Percentiles rank a stretch among this genome's conserved stretches.
Conservation (phyloP, 2,329 filamentous ascomycete species). For the Cladobotryum mycophilum region DNA sequence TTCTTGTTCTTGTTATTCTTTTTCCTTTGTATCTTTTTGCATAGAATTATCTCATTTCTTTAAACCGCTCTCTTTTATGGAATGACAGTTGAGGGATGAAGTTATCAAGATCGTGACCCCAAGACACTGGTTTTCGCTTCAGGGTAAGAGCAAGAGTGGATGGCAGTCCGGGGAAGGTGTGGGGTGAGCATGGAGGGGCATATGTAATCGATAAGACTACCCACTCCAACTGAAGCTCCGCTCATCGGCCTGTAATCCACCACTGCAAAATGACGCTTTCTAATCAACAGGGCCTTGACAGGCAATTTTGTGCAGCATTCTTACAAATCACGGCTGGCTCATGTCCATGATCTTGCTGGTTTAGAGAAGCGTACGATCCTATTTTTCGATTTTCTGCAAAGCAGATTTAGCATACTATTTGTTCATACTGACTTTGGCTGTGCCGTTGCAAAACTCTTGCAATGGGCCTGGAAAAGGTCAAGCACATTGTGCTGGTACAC, state of each 20-base stretch:
- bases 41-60: too few species aligned
- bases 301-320: neutral
- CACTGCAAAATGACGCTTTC: slow-evolving; percentile 7
- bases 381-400: neutral
- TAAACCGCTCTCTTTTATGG: too few species aligned
- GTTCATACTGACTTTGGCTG: too few species aligned
- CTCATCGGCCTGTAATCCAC: slow-evolving; percentile 4
- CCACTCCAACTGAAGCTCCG: neutral
- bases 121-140: too few species aligned
- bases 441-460: neutral
- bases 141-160: too few species aligned
- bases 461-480: slow-evolving; percentile 50
- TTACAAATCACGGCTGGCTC: slow-evolving; percentile 10
- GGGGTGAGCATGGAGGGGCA: neutral
- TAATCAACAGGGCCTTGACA: slow-evolving; percentile 7
- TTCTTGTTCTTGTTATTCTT: too few species aligned
- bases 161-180: too few species aligned
- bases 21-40: too few species aligned
- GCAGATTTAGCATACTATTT: neutral
- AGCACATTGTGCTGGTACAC: slow-evolving; percentile 68
- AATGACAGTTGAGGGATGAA: too few species aligned
- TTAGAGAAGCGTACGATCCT: neutral
- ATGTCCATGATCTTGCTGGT: neutral
- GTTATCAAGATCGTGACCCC: too few species aligned
- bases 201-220: too few species aligned